Evolutionary conservation across 2,329 filamentous ascomycete species (phyloP).

Genomic region (Venturia effusa): DNA sequence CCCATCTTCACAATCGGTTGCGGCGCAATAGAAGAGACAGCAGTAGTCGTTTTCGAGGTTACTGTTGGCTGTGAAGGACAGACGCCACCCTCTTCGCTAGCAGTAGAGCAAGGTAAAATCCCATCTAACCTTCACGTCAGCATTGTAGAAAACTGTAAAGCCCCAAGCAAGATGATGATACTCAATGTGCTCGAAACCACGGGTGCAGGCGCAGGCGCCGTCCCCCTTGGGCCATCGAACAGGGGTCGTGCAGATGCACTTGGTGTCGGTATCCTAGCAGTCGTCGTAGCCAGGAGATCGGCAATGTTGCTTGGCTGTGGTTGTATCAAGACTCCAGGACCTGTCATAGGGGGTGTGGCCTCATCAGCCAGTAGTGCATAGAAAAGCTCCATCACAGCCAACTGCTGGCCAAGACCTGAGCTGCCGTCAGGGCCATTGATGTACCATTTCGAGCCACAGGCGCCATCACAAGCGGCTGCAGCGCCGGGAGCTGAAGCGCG

Average conservation of each 20-base stretch:
- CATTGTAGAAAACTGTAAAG: not conserved
- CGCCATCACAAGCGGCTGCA: constrained; percentile 32
- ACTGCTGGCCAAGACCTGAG: constrained; percentile 32
- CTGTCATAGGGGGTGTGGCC: constrained; percentile 26
- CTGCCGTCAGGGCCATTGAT: constrained; percentile 30
- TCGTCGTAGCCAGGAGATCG: not conserved
- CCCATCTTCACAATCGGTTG: not conserved
- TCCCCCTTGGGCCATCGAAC: not conserved
- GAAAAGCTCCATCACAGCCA: constrained; percentile 34
- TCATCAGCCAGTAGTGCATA: constrained; percentile 28
- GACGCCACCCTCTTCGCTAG: not conserved
- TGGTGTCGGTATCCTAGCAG: not conserved
- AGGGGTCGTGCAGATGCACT: not conserved
- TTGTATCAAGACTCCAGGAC: not conserved
- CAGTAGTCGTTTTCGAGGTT: not conserved
- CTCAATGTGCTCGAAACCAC: not conserved
- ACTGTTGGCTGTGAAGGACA: not conserved
- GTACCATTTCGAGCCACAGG: constrained; percentile 37
- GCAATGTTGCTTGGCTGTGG: not conserved
- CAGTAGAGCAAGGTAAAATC: not conserved
- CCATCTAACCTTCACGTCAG: not conserved
- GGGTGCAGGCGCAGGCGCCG: not conserved
- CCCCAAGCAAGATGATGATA: not conserved
- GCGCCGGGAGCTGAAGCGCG: constrained; percentile 32
- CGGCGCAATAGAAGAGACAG: not conserved